These are phyloP conservation scores for Septoria linicola DNA, from an alignment of 2,329 filamentous ascomycete species.

Conservation along the genomic window DNA sequence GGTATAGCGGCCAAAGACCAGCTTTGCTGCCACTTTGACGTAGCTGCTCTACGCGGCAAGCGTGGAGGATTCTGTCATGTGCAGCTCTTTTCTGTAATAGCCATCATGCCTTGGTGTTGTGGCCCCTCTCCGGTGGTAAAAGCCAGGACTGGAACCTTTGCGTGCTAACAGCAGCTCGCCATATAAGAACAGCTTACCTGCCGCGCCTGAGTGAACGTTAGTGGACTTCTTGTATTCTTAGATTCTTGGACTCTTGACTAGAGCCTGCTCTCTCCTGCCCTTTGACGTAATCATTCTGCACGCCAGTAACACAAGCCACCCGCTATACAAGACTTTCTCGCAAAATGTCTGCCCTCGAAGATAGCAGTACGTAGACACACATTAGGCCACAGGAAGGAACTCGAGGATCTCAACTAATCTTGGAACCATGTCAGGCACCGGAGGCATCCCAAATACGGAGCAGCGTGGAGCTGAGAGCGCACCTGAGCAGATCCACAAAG, in stretches of 20 bases:
- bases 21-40: slow-evolving; percentile 10
- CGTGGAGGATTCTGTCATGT: neutral
- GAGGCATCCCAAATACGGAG: slow-evolving; percentile 9
- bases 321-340: neutral
- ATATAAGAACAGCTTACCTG: slow-evolving; percentile 13
- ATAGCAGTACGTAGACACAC: slow-evolving; percentile 10
- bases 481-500: slow-evolving; percentile 22
- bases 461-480: slow-evolving; percentile 1
- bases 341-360: slow-evolving; percentile 10
- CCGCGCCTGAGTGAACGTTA: slow-evolving; percentile 3
- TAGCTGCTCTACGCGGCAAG: neutral
- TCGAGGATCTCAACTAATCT: neutral
- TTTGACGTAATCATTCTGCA: slow-evolving; percentile 10
- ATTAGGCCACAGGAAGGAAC: neutral
- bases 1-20: neutral
- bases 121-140: no score
- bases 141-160: slow-evolving; percentile 14
- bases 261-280: no score
- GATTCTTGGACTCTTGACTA: slow-evolving; percentile 1
- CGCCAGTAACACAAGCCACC: neutral
- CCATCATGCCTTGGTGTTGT: neutral
- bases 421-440: slow-evolving; percentile 8
- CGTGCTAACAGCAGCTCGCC: slow-evolving; percentile 2
- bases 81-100: neutral
- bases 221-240: neutral